phyloP scores from a whole-genome alignment of 2,329 filamentous ascomycete species.

The Falciphora oryzae region DNA sequence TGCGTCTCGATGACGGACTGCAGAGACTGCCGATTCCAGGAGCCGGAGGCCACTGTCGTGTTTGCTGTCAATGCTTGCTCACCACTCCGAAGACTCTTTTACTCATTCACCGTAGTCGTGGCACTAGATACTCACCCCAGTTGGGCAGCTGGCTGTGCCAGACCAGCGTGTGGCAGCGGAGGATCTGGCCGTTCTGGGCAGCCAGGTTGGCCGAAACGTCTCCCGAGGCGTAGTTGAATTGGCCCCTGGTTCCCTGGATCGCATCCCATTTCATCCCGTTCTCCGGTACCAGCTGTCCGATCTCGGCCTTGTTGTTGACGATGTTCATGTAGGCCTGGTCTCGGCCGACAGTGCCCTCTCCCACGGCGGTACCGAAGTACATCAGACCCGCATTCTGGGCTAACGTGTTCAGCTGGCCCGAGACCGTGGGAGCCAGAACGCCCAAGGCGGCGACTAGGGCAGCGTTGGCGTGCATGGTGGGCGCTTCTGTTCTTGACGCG shows the following conservation, averaged over 20 bases:
- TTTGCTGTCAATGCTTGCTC: background rate
- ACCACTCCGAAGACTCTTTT: too few species aligned
- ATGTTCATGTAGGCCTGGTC: conserved; percentile 42
- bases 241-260: conserved; percentile 17
- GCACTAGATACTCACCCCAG: conserved; percentile 33
- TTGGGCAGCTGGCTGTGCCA: conserved; percentile 47
- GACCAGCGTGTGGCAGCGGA: conserved; percentile 58
- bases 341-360: conserved; percentile 42
- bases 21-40: conserved; percentile 45
- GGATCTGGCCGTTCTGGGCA: conserved; percentile 32
- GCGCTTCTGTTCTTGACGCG: too few species aligned
- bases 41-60: conserved; percentile 27
- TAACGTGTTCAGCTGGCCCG: conserved; percentile 31
- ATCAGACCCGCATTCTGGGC: conserved; percentile 37
- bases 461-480: background rate
- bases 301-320: conserved; percentile 41
- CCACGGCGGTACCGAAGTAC: conserved; percentile 48
- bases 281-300: conserved; percentile 43
- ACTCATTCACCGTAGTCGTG: background rate
- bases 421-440: conserved; percentile 2
- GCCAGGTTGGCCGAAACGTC: conserved; percentile 33
- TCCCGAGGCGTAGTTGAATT: conserved; percentile 46
- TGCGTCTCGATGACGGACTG: conserved; percentile 42
- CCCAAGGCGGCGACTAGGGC: background rate
- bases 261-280: conserved; percentile 1